A percentile compares a stretch with the other conserved stretches of the same genome.
Conservation (phyloP, 495 filamentous ascomycete genomes). For the Cladorrhinum samala region DNA sequence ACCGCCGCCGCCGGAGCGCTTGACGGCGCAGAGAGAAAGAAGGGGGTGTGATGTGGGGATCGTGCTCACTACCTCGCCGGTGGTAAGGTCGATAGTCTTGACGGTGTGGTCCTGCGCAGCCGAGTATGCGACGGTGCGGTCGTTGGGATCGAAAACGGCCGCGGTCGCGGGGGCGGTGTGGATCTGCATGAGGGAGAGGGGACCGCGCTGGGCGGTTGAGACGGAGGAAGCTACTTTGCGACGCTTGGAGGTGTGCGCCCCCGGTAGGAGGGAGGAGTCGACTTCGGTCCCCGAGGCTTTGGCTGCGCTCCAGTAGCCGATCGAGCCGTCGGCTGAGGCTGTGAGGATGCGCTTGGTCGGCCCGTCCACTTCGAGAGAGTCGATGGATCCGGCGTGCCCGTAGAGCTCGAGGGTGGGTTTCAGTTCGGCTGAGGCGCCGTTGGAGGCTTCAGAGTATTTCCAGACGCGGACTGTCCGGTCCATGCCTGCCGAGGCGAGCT, state of each 20-base stretch:
- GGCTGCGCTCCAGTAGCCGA: constrained; percentile 79
- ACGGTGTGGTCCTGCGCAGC: constrained; percentile 82
- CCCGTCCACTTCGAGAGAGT: constrained; percentile 71
- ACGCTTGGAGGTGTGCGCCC: constrained; percentile 60
- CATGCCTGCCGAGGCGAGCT: constrained; percentile 72
- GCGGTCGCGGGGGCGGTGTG: constrained; percentile 69
- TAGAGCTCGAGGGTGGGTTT: constrained; percentile 77
- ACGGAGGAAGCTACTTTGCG: constrained; percentile 64
- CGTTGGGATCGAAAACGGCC: constrained; percentile 74
- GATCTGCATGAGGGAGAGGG: constrained; percentile 62
- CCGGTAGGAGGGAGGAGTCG: constrained; percentile 58
- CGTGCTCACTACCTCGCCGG: constrained; percentile 63
- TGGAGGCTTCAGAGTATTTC: constrained; percentile 63
- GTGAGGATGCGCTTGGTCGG: constrained; percentile 72
- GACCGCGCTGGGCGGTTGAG: constrained; percentile 65
- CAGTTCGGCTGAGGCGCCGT: constrained; percentile 56
- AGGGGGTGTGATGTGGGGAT: constrained; percentile 77
- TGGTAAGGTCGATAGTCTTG: constrained; percentile 85
- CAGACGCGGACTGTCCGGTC: constrained; percentile 82
- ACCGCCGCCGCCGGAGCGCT: constrained; percentile 32
- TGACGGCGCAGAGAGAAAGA: constrained; percentile 64
- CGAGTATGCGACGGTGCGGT: constrained; percentile 85
- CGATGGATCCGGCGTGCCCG: constrained; percentile 70
- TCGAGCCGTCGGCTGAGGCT: constrained; percentile 68
- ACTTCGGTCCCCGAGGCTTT: constrained; percentile 67